Evolutionary conservation across 331 rosid genomes (phyloP).

Genomic region (Pyrus hybrid): DNA sequence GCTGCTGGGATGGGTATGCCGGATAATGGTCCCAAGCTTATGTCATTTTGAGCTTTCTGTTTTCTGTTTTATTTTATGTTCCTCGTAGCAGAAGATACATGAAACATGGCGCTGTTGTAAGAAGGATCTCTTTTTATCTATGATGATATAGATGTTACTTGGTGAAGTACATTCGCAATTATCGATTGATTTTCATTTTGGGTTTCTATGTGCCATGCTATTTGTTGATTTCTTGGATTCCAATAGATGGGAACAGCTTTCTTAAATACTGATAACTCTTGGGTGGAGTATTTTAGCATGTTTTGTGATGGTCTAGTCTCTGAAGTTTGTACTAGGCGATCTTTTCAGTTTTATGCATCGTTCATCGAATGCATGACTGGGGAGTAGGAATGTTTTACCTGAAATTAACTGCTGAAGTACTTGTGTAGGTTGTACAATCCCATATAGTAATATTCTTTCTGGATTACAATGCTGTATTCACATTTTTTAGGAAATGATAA

Average conservation of each 20-base stretch:
- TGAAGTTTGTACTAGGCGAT: background rate
- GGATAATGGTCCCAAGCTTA: conserved; percentile 88
- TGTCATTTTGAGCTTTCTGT: conserved; percentile 47
- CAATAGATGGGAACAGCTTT: no score
- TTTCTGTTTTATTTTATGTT: background rate
- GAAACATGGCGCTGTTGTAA: background rate
- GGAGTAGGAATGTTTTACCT: background rate
- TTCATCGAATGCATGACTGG: no score
- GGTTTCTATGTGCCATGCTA: background rate
- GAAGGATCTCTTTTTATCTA: background rate
- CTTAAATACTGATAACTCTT: no score
- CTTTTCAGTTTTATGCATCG: no score
- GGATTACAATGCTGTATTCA: background rate
- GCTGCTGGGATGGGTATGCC: conserved; percentile 99
- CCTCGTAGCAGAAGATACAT: background rate
- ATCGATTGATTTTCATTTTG: background rate
- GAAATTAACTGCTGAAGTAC: background rate
- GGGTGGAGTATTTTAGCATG: no score
- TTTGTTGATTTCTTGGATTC: background rate
- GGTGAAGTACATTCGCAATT: background rate
- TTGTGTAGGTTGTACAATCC: no score
- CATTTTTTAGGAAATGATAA: no score
- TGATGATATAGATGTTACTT: background rate
- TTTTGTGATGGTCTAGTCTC: background rate
- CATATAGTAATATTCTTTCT: background rate